Evolutionary conservation across 1,284 basidiomycete genomes (phyloP), one percentile per base, ranked within the genome.

Genomic region (Sporisorium graminicola): DNA sequence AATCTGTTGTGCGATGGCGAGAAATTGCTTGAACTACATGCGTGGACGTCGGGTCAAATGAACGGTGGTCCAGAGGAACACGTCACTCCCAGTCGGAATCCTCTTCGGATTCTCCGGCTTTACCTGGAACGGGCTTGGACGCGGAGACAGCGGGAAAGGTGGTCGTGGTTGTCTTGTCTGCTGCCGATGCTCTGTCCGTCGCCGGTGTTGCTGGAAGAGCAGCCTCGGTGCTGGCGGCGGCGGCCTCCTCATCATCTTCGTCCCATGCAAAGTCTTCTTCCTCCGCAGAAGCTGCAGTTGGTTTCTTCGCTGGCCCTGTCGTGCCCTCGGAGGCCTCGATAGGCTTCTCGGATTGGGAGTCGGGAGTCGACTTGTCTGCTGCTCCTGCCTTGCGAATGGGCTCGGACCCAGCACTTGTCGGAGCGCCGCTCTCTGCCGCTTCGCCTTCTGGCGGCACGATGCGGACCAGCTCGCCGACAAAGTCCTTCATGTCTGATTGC

Each of bases 261-360:
- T 77, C 79, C 79, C 79, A 81, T 12, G 69, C 79, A 58, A 81
- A 81, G 42, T 77, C 77, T 14, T 81, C 79, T 12, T 81, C 76
- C 12, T 73, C 68, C 12, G 31, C 18, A 18, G 57, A 10, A 9
- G 37, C 35, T 37, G 18, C 47, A 27, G 35, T 26, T 10, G 29
- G 26, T 20, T 35, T 47, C 29, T 42, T 20, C n/a, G 37, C 18
- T 33, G 40, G 10, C n/a, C 44, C 40, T 55, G 26, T 33, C 0
- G 40, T 20, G n/a, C 10, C 42, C 5, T 24, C 37, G 3, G 52
- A 13, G 26, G 40, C 5, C 24, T 55, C 31, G 27, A 9, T 22
- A 20, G 10, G n/a, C 27, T 55, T 24, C 33, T 16, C 24, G 24
- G 14, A 12, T 42, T 6, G 9, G 16, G 9, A n/a, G 24, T 8